Percentiles rank a stretch among this genome's conserved stretches.
Conservation (phyloP, 2,329 filamentous ascomycete genomes). For the Aciculosporium take region DNA sequence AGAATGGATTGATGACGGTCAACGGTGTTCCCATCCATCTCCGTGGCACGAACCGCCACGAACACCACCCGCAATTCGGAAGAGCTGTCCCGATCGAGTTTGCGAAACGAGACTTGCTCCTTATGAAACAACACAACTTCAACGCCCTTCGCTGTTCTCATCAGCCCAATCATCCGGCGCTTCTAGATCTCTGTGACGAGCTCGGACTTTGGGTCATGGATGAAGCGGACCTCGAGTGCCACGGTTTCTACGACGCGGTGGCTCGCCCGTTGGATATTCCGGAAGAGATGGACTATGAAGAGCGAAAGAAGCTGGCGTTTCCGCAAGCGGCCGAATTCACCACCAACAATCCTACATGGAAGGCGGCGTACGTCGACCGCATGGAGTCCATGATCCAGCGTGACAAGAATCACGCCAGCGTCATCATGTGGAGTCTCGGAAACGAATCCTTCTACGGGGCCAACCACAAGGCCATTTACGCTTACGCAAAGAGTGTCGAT, state of each 20-base stretch:
- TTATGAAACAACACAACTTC: slow-evolving; percentile 59
- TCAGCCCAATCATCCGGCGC: slow-evolving; percentile 46
- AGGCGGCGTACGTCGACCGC: slow-evolving; percentile 52
- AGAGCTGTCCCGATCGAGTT: slow-evolving; percentile 49
- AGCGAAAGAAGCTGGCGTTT: slow-evolving; percentile 44
- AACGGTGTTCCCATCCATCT: slow-evolving; percentile 49
- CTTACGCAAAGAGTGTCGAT: slow-evolving; percentile 44
- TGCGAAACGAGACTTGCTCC: slow-evolving; percentile 44
- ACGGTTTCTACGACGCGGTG: slow-evolving; percentile 37
- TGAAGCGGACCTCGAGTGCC: slow-evolving; percentile 37
- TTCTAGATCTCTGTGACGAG: slow-evolving; percentile 49
- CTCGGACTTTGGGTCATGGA: slow-evolving; percentile 49
- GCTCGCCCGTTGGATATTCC: slow-evolving; percentile 37
- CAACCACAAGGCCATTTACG: slow-evolving; percentile 55
- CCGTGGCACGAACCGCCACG: slow-evolving; percentile 54
- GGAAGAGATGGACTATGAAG: slow-evolving; percentile 42
- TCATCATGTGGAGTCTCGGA: slow-evolving; percentile 60
- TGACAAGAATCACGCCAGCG: slow-evolving; percentile 56
- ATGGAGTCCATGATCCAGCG: slow-evolving; percentile 49
- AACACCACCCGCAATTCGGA: slow-evolving; percentile 51
- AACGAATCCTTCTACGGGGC: slow-evolving; percentile 60
- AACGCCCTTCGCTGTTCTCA: slow-evolving; percentile 57
- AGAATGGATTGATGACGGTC: slow-evolving; percentile 43
- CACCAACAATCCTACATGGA: slow-evolving; percentile 46
- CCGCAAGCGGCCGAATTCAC: slow-evolving; percentile 41